Evolutionary conservation across 2,329 filamentous ascomycete genomes (phyloP).

Genomic region (Fusarium bulbicola): DNA sequence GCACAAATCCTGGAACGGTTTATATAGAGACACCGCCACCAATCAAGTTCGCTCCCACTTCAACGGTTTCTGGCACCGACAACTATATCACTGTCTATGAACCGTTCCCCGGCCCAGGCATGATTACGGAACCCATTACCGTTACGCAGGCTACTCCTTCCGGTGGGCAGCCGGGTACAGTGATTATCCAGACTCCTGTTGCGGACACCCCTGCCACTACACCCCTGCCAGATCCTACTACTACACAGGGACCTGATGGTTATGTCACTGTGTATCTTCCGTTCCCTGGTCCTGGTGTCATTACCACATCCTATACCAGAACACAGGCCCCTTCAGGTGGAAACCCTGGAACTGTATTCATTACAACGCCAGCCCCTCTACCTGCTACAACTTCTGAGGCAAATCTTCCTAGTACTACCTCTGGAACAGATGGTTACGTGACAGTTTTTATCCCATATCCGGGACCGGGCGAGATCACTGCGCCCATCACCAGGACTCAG

Average conservation of each 20-base stretch:
- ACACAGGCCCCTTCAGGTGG: constrained; percentile 21
- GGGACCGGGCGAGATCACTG: constrained; percentile 19
- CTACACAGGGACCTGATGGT: constrained; percentile 6
- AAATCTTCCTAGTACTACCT: constrained; percentile 16
- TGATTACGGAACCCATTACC: constrained; percentile 27
- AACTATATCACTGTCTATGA: constrained; percentile 24
- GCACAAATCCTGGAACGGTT: constrained; percentile 21
- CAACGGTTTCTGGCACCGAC: constrained; percentile 18
- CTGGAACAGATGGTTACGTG: constrained; percentile 19
- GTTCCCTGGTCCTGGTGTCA: constrained; percentile 18
- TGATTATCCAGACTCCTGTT: constrained; percentile 22
- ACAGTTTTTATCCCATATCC: constrained; percentile 21
- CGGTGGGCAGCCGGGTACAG: constrained; percentile 15
- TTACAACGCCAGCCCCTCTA: constrained; percentile 20
- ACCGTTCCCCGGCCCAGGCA: constrained; percentile 26
- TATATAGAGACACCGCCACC: constrained; percentile 26
- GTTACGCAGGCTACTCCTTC: constrained; percentile 15
- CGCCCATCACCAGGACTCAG: constrained; percentile 14
- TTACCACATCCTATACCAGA: constrained; percentile 14
- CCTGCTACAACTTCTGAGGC: constrained; percentile 1
- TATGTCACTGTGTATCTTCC: constrained; percentile 21
- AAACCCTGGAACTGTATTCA: constrained; percentile 22
- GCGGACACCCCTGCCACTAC: not conserved
- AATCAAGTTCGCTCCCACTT: constrained; percentile 11
- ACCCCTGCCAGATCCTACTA: constrained; percentile 2